Base-by-base conservation (phyloP, 768 basidiomycete genomes). In the Suillus decipiens region DNA sequence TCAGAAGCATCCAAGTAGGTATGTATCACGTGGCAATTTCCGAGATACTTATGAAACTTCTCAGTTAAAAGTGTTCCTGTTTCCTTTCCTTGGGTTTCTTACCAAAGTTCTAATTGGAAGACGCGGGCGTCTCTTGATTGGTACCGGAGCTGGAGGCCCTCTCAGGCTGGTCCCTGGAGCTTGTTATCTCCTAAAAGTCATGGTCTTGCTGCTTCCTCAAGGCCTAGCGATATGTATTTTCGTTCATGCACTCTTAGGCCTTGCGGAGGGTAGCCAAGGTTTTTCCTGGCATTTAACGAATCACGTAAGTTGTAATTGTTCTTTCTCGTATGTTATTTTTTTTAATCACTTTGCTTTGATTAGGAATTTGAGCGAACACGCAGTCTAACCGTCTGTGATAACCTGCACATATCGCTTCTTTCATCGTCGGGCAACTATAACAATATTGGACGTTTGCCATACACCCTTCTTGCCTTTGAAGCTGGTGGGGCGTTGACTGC, bases 401-500 rank as follows among this genome's bases (percentile, higher is more conserved):
- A 48, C 1, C 42, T 69, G 48, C 53, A 41, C 33, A 43, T 70
- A 17, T 61, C 60, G 11, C 34, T 69, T 51, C 24, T 57, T 6
- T 22, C 54, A 28, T 31, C 55, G 12, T 53, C 12, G 48, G 61
- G 12, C 19, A 7, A 51, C 11, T 39, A 22, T 14, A 51, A 53
- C 14, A 24, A 36, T 36, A 22, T 69, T 34, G 75, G 72, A 33
- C 56, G 33, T 8, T 74, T 77, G 6, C 81, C 80, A 2, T 84
- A 78, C 62, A 77, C 77, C 64, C 72, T 83, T 72, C 72, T 83
- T 15, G 78, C 80, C 1, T 77, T 80, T 51, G 76, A 78, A 50
- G 65, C 74, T 14, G 76, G 71, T 17, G 78, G 77, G 17, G 72
- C 70, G 7, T 74, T 76, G 0, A 77, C 75, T 9, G 76, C 76